A percentile compares a stretch with the other conserved stretches of the same genome.
Evolutionary conservation across 306 rosid genomes (phyloP).

Genomic region (Vachellia pachyceras): DNA sequence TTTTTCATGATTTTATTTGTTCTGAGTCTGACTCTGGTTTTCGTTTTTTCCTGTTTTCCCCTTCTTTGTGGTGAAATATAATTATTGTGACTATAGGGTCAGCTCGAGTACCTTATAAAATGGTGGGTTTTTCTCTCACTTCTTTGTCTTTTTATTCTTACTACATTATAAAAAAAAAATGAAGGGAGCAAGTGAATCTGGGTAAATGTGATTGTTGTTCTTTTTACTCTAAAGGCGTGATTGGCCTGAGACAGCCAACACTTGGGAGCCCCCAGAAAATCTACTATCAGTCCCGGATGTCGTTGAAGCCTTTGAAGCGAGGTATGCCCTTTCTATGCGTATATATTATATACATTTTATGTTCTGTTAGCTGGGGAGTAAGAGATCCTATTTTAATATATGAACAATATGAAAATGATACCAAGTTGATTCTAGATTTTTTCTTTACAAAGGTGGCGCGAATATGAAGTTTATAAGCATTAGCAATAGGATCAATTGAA

Average conservation of each 20-base stretch:
- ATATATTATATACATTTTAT: background rate
- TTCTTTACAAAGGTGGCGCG: background rate
- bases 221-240: slow-evolving; percentile 60
- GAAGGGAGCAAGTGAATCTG: background rate
- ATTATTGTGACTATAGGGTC: slow-evolving; percentile 60
- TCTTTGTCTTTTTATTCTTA: slow-evolving; percentile 5
- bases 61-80: slow-evolving; percentile 15
- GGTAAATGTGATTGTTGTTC: slow-evolving; percentile 23
- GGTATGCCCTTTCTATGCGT: slow-evolving; percentile 49
- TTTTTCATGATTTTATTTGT: background rate
- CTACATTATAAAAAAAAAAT: slow-evolving; percentile 12
- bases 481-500: background rate
- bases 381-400: background rate
- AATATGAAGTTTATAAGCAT: background rate
- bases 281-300: slow-evolving; percentile 71
- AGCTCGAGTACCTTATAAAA: slow-evolving; percentile 80
- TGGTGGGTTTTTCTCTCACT: slow-evolving; percentile 61
- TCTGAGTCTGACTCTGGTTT: slow-evolving; percentile 31
- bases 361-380: slow-evolving; percentile 14
- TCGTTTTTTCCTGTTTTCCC: background rate
- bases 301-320: slow-evolving; percentile 74
- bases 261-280: slow-evolving; percentile 97
- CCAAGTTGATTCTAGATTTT: background rate
- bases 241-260: slow-evolving; percentile 90
- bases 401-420: background rate